Percentiles rank a stretch among this genome's conserved stretches.
These are phyloP conservation scores for Quercus wislizeni DNA, from an alignment of 306 rosid species.

Conservation along the genomic window DNA sequence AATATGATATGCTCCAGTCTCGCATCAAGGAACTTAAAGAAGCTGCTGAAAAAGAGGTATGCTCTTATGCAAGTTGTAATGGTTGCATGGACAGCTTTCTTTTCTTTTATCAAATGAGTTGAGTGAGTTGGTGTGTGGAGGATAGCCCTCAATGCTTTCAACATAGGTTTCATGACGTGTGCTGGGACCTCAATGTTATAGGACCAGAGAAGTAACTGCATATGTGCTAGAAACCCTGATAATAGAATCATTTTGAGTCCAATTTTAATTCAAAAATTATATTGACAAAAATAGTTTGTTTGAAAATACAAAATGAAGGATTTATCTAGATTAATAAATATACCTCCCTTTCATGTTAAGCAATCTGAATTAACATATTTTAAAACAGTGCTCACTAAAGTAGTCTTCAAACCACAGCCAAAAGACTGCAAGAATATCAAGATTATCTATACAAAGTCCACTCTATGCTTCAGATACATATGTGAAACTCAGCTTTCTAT, in stretches of 20 bases:
- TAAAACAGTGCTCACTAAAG: background rate
- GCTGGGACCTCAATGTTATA: background rate
- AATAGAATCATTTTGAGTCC: background rate
- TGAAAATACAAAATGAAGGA: conserved; percentile 4
- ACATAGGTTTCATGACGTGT: background rate
- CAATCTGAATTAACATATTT: background rate
- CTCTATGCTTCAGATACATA: background rate
- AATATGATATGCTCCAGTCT: conserved; percentile 81
- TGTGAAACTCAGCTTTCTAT: background rate
- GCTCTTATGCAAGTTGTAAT: conserved; percentile 24
- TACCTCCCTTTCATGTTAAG: background rate
- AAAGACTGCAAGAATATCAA: background rate
- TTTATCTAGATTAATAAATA: background rate
- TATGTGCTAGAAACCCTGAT: conserved; percentile 1
- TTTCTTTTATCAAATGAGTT: background rate
- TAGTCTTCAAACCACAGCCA: background rate
- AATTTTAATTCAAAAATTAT: background rate
- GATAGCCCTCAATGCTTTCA: background rate
- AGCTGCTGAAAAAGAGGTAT: conserved; percentile 91
- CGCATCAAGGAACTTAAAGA: conserved; percentile 81
- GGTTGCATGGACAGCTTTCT: conserved; percentile 9
- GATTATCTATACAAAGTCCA: background rate
- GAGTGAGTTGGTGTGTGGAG: background rate
- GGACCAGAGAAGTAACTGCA: background rate
- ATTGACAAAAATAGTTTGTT: background rate